Evolutionary conservation across 805 yeast genomes (phyloP), one percentile per base, ranked within the genome.

Genomic region (Yarrowia divulgata): DNA sequence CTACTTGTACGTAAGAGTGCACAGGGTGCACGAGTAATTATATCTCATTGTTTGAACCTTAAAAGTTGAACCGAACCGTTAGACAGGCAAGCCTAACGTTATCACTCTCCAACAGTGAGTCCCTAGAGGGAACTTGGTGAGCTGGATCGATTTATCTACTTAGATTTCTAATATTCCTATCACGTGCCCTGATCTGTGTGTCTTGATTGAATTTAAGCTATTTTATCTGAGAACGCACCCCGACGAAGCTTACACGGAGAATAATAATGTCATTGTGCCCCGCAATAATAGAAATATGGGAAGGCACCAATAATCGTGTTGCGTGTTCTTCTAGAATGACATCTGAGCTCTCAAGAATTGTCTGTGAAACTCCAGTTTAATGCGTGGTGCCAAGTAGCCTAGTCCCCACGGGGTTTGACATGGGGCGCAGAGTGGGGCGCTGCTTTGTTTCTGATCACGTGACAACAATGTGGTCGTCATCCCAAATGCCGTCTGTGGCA

Each of bases 351-450:
- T 4, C 29, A 23, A 23, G 29, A 23, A 23, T 23, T 4, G 29
- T 23, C 29, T 23, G 13, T 13, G 5, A 48, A 48, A 48, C 52
- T 48, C 52, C 52, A 35, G 12, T 14, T 8, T n/a, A 23, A 50
- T 50, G 55, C 40, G 34, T 13, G 32, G 8, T 12, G 32, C 16
- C 6, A 13, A 48, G 29, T n/a, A 35, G 35, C 10, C n/a, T 35
- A 35, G 57, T 52, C 42, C 57, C 42, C 42, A 52, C 43, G 58
- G 58, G 58, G 58, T 54, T 54, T 54, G 43, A 54, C 58, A 54
- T 54, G 58, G 58, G 58, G 43, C 58, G 58, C 58, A 54, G 58
- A 18, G 43, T 37, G 55, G 54, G 54, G 54, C 54, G 3, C 13
- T 14, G 35, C 54, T 13, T 49, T 49, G 54, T 46, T 9, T 50